Percentiles rank a stretch among this genome's conserved stretches.
phyloP scores from a whole-genome alignment of 1,284 basidiomycete genomes.

The Xerocomus nothofagi region DNA sequence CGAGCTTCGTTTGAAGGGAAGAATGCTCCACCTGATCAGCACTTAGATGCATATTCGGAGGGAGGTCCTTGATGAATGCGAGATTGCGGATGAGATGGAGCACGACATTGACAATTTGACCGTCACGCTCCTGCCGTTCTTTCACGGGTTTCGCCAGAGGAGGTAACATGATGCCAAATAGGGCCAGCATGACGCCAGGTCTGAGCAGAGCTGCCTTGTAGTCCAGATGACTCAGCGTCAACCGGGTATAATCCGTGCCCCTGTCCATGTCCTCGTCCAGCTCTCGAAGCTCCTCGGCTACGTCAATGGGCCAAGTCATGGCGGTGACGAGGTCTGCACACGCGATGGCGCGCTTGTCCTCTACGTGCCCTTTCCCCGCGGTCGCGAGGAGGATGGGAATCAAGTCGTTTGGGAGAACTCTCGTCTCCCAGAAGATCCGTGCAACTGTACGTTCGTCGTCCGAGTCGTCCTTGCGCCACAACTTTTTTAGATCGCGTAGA shows the following conservation, averaged over 20 bases:
- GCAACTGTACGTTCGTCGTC: constrained; percentile 95
- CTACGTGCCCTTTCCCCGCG: constrained; percentile 72
- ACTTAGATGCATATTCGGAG: constrained; percentile 64
- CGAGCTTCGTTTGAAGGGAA: constrained; percentile 73
- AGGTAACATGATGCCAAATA: constrained; percentile 71
- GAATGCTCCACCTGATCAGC: constrained; percentile 77
- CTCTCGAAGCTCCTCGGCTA: constrained; percentile 89
- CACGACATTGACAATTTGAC: constrained; percentile 85
- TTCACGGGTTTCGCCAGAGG: constrained; percentile 61
- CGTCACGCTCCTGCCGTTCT: constrained; percentile 76
- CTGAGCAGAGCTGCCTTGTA: constrained; percentile 82
- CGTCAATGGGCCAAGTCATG: constrained; percentile 96
- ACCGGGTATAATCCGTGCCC: constrained; percentile 83
- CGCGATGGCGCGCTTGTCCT: constrained; percentile 82
- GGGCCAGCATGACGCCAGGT: constrained; percentile 63
- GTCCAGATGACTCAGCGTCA: constrained; percentile 75
- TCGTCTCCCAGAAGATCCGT: constrained; percentile 83
- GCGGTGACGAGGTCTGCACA: constrained; percentile 89
- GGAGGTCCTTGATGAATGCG: constrained; percentile 83
- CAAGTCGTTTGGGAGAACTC: constrained; percentile 82
- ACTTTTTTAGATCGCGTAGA: constrained; percentile 89
- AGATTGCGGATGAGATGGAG: constrained; percentile 89
- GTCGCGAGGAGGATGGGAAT: constrained; percentile 82
- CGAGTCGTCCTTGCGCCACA: constrained; percentile 92
- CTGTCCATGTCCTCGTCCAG: constrained; percentile 76